A percentile compares a stretch with the other conserved stretches of the same genome.
phyloP scores from a whole-genome alignment of 179 eudicot genomes.

The Corrigiola litoralis region DNA sequence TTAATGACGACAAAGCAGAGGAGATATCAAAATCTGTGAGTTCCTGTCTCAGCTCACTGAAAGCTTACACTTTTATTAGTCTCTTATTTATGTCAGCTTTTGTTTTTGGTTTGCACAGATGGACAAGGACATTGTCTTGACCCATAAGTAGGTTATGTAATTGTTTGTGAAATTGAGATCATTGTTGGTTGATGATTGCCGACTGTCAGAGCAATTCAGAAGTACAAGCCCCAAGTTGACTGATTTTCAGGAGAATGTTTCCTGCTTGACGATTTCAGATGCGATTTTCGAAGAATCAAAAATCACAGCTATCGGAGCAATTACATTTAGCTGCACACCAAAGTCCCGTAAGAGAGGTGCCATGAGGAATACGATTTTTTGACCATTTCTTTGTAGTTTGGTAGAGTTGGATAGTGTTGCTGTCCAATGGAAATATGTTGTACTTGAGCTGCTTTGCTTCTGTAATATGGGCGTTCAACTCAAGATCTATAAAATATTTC shows the following conservation, averaged over 20 bases:
- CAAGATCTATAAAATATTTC: background rate
- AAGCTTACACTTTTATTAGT: background rate
- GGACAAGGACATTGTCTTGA: constrained; percentile 39
- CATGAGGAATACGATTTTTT: background rate
- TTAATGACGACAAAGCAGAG: constrained; percentile 34
- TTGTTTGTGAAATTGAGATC: background rate
- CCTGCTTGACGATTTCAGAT: no score
- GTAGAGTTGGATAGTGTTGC: background rate
- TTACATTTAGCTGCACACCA: no score
- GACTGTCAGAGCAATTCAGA: background rate
- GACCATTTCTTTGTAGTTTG: constrained; percentile 1
- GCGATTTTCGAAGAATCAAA: no score
- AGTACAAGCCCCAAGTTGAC: background rate
- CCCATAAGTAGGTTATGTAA: constrained; percentile 22
- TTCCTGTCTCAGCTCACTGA: constrained; percentile 1
- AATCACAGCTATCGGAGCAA: no score
- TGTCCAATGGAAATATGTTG: constrained; percentile 4
- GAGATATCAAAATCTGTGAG: constrained; percentile 37
- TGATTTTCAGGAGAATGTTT: no score
- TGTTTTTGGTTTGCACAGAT: constrained; percentile 19
- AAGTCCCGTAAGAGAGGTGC: no score
- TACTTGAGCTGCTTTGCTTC: background rate
- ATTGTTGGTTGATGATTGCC: background rate
- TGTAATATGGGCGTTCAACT: background rate
- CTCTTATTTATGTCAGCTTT: background rate